Evolutionary conservation across 129 eudicot genomes (phyloP).

Genomic region (Artemisia tridentata): DNA sequence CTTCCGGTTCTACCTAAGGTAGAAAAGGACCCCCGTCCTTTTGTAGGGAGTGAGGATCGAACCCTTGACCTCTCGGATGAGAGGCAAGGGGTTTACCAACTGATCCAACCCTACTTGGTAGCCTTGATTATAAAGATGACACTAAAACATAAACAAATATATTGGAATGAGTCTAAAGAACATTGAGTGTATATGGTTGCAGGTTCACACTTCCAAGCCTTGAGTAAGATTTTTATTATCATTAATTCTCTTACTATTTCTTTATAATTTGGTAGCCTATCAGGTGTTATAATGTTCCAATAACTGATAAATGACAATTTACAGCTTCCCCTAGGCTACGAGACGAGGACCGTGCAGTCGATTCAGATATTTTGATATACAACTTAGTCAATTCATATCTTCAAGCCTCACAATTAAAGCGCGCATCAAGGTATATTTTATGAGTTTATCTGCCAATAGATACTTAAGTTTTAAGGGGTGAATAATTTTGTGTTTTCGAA

Average conservation of each 20-base stretch:
- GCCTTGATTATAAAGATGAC: too few relatives aligned
- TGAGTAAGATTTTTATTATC: constrained; percentile 39
- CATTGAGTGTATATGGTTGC: too few relatives aligned
- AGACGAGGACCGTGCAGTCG: constrained; percentile 52
- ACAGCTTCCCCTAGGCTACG: constrained; percentile 94
- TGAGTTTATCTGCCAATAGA: background rate
- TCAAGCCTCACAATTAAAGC: constrained; percentile 71
- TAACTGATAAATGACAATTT: constrained; percentile 18
- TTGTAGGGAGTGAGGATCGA: too few relatives aligned
- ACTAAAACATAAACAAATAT: too few relatives aligned
- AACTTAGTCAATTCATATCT: constrained; percentile 73
- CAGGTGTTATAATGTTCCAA: background rate
- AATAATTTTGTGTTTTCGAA: too few relatives aligned
- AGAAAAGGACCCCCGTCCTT: too few relatives aligned
- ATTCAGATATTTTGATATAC: constrained; percentile 64
- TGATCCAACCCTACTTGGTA: too few relatives aligned
- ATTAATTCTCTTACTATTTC: background rate
- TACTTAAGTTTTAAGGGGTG: background rate
- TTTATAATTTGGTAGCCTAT: background rate
- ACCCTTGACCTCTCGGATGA: too few relatives aligned
- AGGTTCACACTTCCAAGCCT: constrained; percentile 44
- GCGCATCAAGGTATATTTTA: constrained; percentile 61
- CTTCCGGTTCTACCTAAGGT: too few relatives aligned
- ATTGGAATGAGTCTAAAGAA: too few relatives aligned
- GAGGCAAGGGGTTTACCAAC: too few relatives aligned